Conservation (phyloP, 176 grass and related monocot genomes). For the Oryza nivara region DNA sequence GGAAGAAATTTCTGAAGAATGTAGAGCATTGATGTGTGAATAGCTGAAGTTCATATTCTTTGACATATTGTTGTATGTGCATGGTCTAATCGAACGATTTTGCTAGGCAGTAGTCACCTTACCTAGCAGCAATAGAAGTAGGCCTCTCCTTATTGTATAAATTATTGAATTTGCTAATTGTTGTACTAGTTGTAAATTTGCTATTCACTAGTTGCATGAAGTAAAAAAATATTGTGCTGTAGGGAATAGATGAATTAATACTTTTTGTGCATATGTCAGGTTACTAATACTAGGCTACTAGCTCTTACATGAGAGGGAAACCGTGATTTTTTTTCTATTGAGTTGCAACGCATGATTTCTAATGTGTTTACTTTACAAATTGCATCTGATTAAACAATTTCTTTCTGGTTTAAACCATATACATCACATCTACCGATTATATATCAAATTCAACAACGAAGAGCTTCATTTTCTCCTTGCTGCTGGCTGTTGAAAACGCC, state of each 20-base stretch:
- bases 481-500: background rate
- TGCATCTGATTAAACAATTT: background rate
- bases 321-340: background rate
- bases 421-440: background rate
- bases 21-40: constrained; percentile 35
- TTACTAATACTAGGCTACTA: background rate
- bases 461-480: background rate
- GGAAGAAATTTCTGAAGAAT: constrained; percentile 56
- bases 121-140: constrained; percentile 26
- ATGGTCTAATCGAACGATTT: constrained; percentile 6
- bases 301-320: background rate
- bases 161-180: constrained; percentile 31
- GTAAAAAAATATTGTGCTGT: constrained; percentile 8
- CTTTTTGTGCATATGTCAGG: background rate
- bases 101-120: background rate
- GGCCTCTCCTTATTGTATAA: background rate
- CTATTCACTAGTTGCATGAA: constrained; percentile 18
- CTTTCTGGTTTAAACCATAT: background rate
- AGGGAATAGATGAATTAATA: background rate
- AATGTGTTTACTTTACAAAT: background rate
- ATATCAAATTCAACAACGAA: background rate
- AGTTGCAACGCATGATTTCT: background rate
- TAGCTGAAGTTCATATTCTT: constrained; percentile 36
- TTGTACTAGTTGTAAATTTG: constrained; percentile 31
- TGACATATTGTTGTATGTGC: constrained; percentile 42